Evolutionary conservation across 1,284 basidiomycete species (phyloP), one percentile per base, ranked within the genome.

Genomic region (Pseudozyma pruni): DNA sequence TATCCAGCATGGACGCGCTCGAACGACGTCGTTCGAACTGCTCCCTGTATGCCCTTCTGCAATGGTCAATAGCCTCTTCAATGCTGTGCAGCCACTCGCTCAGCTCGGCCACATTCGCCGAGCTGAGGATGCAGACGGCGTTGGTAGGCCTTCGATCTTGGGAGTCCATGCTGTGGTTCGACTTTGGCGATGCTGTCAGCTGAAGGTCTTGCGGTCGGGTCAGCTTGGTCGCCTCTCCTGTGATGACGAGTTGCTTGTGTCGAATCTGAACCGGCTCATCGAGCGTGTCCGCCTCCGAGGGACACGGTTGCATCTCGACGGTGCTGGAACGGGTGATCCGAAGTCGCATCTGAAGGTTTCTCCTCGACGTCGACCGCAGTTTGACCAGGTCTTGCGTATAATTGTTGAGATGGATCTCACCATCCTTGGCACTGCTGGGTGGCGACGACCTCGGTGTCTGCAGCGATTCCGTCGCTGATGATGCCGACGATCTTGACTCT

Each of bases 31-130:
- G 11, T 3, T 29, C 17, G 14, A 19, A 27, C 0, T 14, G 25
- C 6, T 42, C 31, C 8, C n/a, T 19, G 20, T 8, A n/a, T 2
- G 20, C 10, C 25, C 11, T 3, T 27, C 45, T 29, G 38, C 44
- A 35, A 1, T 17, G 29, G 2, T 31, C 13, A 35, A 63, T 57
- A 8, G 34, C 49, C 11, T 20, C 19, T n/a, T 52, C 34, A 35
- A 63, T 43, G 16, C 25, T 20, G 7, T 35, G 23, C 5, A 57
- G 49, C 60, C 60, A 63, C 33, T 52, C 49, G 8, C 38, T 27
- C 31, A 63, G 22, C 22, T 57, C 60, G 16, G 49, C 43, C n/a
- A 52, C 23, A n/a, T 57, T 52, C 16, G 54, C 53, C 5, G 60
- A 52, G 33, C 37, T 52, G n/a, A 63, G 14, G 10, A 57, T 29